Evolutionary conservation across 306 rosid species (phyloP), one percentile per base, ranked within the genome.

Genomic region (Hippophae rhamnoides): DNA sequence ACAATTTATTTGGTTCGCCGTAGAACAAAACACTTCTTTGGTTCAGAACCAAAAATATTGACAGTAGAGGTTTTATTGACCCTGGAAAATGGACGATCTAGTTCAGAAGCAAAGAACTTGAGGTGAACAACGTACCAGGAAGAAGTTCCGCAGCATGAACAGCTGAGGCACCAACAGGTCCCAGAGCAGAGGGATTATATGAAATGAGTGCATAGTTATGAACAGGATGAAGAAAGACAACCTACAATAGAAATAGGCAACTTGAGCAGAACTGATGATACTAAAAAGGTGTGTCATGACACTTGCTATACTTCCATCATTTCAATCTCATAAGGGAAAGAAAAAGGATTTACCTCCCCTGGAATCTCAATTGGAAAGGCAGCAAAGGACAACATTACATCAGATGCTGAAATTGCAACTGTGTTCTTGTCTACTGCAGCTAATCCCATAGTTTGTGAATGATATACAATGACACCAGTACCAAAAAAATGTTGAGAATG

Each of bases 351-450:
- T 72, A 92, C 98, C 96, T 92, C 96, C 69, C 95, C 98, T 0
- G 95, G 98, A 72, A 92, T 81, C 74, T 92, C 98, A 64, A 92
- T 80, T 43, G 96, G 96, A 73, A 76, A 92, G 66, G 96, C 96
- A 47, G 96, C 96, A n/a, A 90, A 90, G 2, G 98, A 87, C 53
- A 90, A 86, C 87, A 87, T 73, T 63, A 90, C 82, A 69, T 92
- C 98, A 49, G 92, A 85, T 48, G 98, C 63, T 60, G 89, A 83
- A 70, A 87, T 74, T 38, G 93, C 96, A 76, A 92, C 98, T 25
- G 92, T 92, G 65, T 87, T 92, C 83, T 87, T 83, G 76, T 92
- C 98, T 61, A 87, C 96, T 7, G 74, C 95, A 73, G 78, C 86
- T 64, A 92, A 76, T 70, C 98, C 96, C 95, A 85, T 79, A 67